Conservation (phyloP, 768 basidiomycete species). For the Suillus variegatus region DNA sequence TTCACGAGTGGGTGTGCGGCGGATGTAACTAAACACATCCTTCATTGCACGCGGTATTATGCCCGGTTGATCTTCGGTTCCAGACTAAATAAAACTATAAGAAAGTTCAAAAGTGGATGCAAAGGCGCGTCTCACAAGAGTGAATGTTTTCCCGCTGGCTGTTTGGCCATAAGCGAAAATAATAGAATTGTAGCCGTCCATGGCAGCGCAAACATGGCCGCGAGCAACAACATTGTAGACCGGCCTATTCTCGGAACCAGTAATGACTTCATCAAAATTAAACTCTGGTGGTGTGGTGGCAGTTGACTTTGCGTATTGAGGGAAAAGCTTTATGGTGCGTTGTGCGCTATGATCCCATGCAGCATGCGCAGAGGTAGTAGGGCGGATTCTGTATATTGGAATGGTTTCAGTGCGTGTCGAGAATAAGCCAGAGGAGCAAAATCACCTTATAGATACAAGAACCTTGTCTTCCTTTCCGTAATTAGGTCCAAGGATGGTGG, state of each 20-base stretch:
- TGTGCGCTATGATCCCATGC: constrained; percentile 56
- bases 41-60: constrained; percentile 93
- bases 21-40: constrained; percentile 87
- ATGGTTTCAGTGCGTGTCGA: background rate
- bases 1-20: constrained; percentile 73
- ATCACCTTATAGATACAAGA: constrained; percentile 78
- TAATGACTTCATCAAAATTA: constrained; percentile 75
- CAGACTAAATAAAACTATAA: constrained; percentile 44
- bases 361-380: constrained; percentile 43
- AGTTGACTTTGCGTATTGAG: constrained; percentile 51
- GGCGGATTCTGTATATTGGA: constrained; percentile 55
- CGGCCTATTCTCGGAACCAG: constrained; percentile 77
- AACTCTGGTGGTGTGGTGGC: constrained; percentile 48
- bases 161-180: constrained; percentile 96
- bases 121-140: constrained; percentile 41
- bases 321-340: constrained; percentile 62
- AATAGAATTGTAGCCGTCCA: constrained; percentile 97
- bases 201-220: constrained; percentile 84
- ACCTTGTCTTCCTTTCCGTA: constrained; percentile 84
- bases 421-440: constrained; percentile 8
- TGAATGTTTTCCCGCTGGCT: constrained; percentile 74
- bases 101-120: constrained; percentile 31
- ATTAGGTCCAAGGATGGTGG: constrained; percentile 43
- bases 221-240: constrained; percentile 76
- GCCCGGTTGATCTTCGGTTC: constrained; percentile 82